Evolutionary conservation across 768 basidiomycete genomes (phyloP).

Genomic region (Phanerochaete carnosa): DNA sequence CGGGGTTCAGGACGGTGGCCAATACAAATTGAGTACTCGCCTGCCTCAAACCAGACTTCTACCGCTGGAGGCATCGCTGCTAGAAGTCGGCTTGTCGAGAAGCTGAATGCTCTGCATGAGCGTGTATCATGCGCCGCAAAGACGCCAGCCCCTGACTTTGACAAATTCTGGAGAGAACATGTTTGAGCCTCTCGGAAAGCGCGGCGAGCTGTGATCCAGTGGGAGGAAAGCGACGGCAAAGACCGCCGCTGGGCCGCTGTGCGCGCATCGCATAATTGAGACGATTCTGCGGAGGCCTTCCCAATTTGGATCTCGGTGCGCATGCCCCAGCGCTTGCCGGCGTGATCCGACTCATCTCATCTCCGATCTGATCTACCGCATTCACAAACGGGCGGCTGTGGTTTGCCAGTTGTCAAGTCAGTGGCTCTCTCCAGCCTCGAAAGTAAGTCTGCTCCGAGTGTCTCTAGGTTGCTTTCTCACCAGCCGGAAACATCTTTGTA

Average conservation of each 20-base stretch:
- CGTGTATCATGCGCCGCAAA: background rate
- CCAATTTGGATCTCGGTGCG: background rate
- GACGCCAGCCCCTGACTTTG: background rate
- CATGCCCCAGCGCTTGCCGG: no score
- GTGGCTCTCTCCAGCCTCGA: no score
- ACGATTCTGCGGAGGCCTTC: background rate
- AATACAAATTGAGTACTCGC: background rate
- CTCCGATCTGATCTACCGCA: background rate
- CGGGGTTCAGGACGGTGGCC: background rate
- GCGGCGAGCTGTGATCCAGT: no score
- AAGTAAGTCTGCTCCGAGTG: no score
- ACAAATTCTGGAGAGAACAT: no score
- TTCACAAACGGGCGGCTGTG: background rate
- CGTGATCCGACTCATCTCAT: conserved; percentile 1
- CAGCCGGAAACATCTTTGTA: no score
- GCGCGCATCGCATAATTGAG: background rate
- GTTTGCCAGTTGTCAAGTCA: background rate
- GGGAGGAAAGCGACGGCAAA: background rate
- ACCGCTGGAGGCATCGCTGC: background rate
- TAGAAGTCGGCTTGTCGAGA: no score
- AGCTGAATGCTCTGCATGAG: no score
- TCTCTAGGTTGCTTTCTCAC: no score
- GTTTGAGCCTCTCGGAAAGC: no score
- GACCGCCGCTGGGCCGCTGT: background rate
- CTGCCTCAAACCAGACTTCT: background rate